Percentiles rank a stretch among this genome's conserved stretches.
phyloP scores from a whole-genome alignment of 768 basidiomycete species.

The Amanita phalloides region DNA sequence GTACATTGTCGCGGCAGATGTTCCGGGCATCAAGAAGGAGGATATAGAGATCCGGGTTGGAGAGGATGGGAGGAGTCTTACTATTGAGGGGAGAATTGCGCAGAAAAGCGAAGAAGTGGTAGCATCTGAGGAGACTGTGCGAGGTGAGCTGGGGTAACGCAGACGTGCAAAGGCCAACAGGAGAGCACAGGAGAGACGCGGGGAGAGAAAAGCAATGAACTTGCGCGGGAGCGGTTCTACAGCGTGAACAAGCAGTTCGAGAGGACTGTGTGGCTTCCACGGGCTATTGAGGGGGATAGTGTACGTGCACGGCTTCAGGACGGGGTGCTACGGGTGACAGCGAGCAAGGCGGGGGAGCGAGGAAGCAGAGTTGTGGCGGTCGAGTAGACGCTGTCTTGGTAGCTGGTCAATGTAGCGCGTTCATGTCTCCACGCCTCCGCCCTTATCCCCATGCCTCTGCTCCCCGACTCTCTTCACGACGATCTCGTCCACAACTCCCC shows the following conservation, averaged over 20 bases:
- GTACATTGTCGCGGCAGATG: constrained; percentile 65
- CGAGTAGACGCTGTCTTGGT: constrained; percentile 11
- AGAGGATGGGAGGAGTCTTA: constrained; percentile 58
- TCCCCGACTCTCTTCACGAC: neutral
- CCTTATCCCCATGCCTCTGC: neutral
- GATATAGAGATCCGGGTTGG: constrained; percentile 62
- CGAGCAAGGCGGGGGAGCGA: constrained; percentile 52
- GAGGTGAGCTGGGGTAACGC: constrained; percentile 14
- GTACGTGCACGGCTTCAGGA: constrained; percentile 58
- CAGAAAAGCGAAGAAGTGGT: constrained; percentile 13
- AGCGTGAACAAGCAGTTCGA: constrained; percentile 45
- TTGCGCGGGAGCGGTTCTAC: constrained; percentile 53
- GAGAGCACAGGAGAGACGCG: constrained; percentile 7
- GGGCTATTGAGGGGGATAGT: constrained; percentile 42
- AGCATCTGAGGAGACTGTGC: constrained; percentile 12
- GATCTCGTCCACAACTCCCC: neutral
- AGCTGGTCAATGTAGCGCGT: neutral
- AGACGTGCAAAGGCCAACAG: neutral
- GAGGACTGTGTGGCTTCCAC: constrained; percentile 65
- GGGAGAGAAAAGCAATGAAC: constrained; percentile 25
- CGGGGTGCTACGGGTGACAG: constrained; percentile 54
- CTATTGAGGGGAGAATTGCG: constrained; percentile 55
- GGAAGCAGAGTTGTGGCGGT: constrained; percentile 38
- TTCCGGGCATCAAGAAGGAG: constrained; percentile 74
- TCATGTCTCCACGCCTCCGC: neutral